These are phyloP conservation scores for Entomophthora muscae DNA, from an alignment of 371 early-diverging fungal genomes.

Conservation along the genomic window DNA sequence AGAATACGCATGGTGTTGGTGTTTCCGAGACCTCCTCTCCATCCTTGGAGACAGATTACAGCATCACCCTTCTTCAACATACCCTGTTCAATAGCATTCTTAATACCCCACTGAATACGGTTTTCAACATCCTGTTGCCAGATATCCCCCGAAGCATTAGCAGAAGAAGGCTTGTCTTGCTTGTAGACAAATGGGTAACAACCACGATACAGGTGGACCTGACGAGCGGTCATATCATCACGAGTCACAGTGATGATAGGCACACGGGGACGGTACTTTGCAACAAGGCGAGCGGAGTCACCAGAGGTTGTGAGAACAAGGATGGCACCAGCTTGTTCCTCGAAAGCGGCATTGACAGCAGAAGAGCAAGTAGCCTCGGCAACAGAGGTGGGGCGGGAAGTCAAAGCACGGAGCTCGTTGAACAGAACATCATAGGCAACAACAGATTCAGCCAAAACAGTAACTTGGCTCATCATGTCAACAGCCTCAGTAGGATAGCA, in stretches of 20 bases:
- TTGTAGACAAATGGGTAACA: slow-evolving; percentile 78
- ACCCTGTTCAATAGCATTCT: slow-evolving; percentile 27
- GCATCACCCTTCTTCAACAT: slow-evolving; percentile 44
- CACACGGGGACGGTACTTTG: slow-evolving; percentile 86
- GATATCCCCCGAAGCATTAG: slow-evolving; percentile 21
- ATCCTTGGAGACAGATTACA: slow-evolving; percentile 68
- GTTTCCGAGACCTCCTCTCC: slow-evolving; percentile 63
- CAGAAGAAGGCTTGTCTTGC: slow-evolving; percentile 22
- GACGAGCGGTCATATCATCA: slow-evolving; percentile 67
- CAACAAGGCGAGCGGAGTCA: slow-evolving; percentile 72
- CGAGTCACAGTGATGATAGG: slow-evolving; percentile 87
- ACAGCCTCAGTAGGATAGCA: slow-evolving; percentile 59
- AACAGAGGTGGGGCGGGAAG: slow-evolving; percentile 51
- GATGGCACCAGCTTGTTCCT: slow-evolving; percentile 72
- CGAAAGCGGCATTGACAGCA: slow-evolving; percentile 76
- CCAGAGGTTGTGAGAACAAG: slow-evolving; percentile 69
- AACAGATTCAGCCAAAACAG: slow-evolving; percentile 54
- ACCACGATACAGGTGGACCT: slow-evolving; percentile 73
- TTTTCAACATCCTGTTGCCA: slow-evolving; percentile 79
- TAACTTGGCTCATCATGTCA: slow-evolving; percentile 56
- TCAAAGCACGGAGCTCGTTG: slow-evolving; percentile 58
- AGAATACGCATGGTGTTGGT: slow-evolving; percentile 73
- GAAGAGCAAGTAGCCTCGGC: slow-evolving; percentile 89
- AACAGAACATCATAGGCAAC: slow-evolving; percentile 61
- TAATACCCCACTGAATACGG: slow-evolving; percentile 55